phyloP scores from a whole-genome alignment of 2,329 filamentous ascomycete species.

The Paraphoma sp. region DNA sequence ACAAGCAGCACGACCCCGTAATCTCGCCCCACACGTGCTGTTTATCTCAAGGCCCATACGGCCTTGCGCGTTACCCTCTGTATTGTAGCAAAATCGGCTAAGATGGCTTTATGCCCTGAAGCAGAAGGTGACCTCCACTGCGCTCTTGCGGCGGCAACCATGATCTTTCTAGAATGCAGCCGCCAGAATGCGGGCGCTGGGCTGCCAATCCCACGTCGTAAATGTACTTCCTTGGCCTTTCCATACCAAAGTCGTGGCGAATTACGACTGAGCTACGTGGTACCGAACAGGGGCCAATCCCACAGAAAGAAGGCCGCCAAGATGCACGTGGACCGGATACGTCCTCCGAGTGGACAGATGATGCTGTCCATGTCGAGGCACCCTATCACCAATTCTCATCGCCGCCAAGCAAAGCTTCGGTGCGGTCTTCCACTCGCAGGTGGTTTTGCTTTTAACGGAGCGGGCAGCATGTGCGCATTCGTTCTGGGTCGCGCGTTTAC shows the following conservation, averaged over 20 bases:
- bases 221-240: conserved; percentile 1
- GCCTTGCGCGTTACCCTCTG: not conserved
- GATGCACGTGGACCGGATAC: conserved; percentile 3
- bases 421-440: conserved; percentile 5
- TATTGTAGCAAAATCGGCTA: too few species aligned
- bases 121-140: conserved; percentile 21
- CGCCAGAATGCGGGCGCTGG: not conserved
- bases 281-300: conserved; percentile 11
- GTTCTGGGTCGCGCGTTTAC: conserved; percentile 23
- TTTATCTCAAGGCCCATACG: conserved; percentile 11
- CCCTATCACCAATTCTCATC: conserved; percentile 7
- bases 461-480: conserved; percentile 20
- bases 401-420: conserved; percentile 22
- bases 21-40: conserved; percentile 12
- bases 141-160: conserved; percentile 2
- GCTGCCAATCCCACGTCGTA: conserved; percentile 2
- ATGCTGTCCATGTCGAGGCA: not conserved
- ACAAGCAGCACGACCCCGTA: not conserved
- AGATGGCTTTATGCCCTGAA: conserved; percentile 3
- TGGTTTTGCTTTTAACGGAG: conserved; percentile 21
- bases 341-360: conserved; percentile 9
- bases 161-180: conserved; percentile 9
- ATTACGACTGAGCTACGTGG: conserved; percentile 6
- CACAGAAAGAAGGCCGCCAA: conserved; percentile 5
- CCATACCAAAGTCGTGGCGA: conserved; percentile 6